These are phyloP conservation scores for Fusarium sp. DNA, from an alignment of 2,329 filamentous ascomycete genomes.

Conservation along the genomic window DNA sequence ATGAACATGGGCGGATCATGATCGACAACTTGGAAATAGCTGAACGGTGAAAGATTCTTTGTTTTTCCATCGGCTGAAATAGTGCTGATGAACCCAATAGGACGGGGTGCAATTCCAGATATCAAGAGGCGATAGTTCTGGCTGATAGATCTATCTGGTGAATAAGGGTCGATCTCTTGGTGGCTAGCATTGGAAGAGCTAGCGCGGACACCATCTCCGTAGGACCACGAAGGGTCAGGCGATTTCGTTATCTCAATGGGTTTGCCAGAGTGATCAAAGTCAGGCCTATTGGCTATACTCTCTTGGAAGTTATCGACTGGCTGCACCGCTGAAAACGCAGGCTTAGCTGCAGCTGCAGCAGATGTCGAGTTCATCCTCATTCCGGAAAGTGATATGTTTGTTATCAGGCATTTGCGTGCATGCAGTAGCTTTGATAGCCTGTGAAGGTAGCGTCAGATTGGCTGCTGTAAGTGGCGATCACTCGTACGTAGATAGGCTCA, in stretches of 20 bases:
- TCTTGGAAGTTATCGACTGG: constrained; percentile 42
- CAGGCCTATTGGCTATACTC: constrained; percentile 39
- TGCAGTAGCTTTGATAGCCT: constrained; percentile 4
- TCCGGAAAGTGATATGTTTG: neutral
- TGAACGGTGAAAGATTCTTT: constrained; percentile 86
- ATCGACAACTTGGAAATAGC: constrained; percentile 84
- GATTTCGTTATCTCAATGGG: constrained; percentile 48
- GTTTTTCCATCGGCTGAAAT: constrained; percentile 67
- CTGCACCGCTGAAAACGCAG: constrained; percentile 44
- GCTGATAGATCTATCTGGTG: constrained; percentile 71
- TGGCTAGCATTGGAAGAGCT: constrained; percentile 56
- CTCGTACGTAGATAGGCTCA: neutral
- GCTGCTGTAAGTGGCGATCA: neutral
- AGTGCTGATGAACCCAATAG: constrained; percentile 73
- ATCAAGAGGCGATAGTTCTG: constrained; percentile 92
- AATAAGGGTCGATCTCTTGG: constrained; percentile 83
- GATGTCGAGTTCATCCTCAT: constrained; percentile 30
- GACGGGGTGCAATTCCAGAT: constrained; percentile 81
- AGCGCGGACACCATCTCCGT: constrained; percentile 53
- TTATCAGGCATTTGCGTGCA: neutral
- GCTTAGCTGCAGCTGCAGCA: constrained; percentile 22
- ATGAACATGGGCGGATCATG: constrained; percentile 90
- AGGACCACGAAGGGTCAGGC: constrained; percentile 62
- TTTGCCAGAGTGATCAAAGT: constrained; percentile 43
- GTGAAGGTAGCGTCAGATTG: neutral